phyloP scores from a whole-genome alignment of 2,329 filamentous ascomycete genomes.

The Beauveria sp. region DNA sequence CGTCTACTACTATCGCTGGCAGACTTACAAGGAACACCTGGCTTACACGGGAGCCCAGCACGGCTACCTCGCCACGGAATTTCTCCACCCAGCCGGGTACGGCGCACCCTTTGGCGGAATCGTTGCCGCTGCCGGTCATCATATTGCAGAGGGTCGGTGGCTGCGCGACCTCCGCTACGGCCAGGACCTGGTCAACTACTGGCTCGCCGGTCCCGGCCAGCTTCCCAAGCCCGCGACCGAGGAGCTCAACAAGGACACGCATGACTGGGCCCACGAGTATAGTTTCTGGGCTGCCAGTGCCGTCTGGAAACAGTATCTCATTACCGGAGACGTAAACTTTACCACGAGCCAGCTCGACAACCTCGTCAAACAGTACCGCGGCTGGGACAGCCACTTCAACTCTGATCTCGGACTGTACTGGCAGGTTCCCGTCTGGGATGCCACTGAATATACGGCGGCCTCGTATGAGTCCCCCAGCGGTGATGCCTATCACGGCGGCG shows the following conservation, averaged over 20 bases:
- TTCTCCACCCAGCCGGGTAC: constrained; percentile 30
- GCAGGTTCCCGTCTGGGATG: constrained; percentile 34
- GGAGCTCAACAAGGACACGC: constrained; percentile 15
- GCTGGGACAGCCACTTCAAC: constrained; percentile 31
- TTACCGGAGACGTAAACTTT: constrained; percentile 30
- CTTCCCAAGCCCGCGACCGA: constrained; percentile 14
- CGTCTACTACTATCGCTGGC: constrained; percentile 38
- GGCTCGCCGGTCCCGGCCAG: constrained; percentile 16
- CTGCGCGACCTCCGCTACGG: constrained; percentile 29
- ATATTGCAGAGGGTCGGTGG: constrained; percentile 33
- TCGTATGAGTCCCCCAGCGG: constrained; percentile 15
- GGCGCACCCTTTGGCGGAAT: constrained; percentile 15
- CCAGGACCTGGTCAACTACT: constrained; percentile 25
- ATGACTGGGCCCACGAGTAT: constrained; percentile 17
- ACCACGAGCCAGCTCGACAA: constrained; percentile 31
- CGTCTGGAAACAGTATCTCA: constrained; percentile 21
- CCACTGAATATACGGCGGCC: constrained; percentile 32
- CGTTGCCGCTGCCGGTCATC: constrained; percentile 26
- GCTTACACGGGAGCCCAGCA: constrained; percentile 30
- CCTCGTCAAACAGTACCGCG: constrained; percentile 29
- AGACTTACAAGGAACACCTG: constrained; percentile 33
- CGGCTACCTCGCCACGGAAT: constrained; percentile 36
- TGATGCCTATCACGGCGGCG: constrained; percentile 28
- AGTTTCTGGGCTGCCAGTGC: constrained; percentile 17
- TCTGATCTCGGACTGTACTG: constrained; percentile 31